Evolutionary conservation across 139 green algal species (phyloP), one percentile per base, ranked within the genome.

Genomic region (Limnomonas spitsbergensis): DNA sequence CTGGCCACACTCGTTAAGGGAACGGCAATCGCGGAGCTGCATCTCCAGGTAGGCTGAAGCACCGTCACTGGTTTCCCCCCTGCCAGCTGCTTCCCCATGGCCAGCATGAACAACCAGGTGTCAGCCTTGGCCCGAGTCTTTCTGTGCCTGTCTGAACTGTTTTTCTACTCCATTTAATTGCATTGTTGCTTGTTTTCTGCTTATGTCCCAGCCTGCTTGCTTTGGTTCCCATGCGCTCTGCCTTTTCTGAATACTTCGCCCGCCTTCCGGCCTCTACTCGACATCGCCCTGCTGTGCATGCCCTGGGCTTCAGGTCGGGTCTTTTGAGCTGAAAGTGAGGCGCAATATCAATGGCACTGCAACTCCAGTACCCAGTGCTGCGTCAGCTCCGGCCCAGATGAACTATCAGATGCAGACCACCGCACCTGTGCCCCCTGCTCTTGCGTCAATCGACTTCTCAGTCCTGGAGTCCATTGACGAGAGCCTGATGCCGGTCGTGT

Each of bases 11-110:
- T 97, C 1, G 94, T 92, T 69, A 83, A 91, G 29, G 90, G 96
- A 54, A 97, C 93, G 4, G 90, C 93, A 31, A 91, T 97, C 66
- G 91, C 90, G 4, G 87, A 97, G 80, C 69, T 97, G 68, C 77
- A 94, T 31, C 78, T 97, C 1, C 86, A 96, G 88, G 88, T 94
- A 61, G 14, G 47, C 20, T 20, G 20, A 61, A 29, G 47, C 14
- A n/a, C n/a, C n/a, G n/a, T n/a, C n/a, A n/a, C n/a, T n/a, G n/a
- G n/a, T n/a, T n/a, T n/a, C n/a, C n/a, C n/a, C n/a, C n/a, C n/a
- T n/a, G n/a, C n/a, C n/a, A n/a, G n/a, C n/a, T n/a, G n/a, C n/a
- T n/a, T n/a, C n/a, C n/a, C n/a, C n/a, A n/a, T n/a, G n/a, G n/a
- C n/a, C n/a, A n/a, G n/a, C n/a, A n/a, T n/a, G n/a, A n/a, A n/a